These are phyloP conservation scores for Pyrus betulifolia DNA, from an alignment of 306 rosid species.

Conservation along the genomic window DNA sequence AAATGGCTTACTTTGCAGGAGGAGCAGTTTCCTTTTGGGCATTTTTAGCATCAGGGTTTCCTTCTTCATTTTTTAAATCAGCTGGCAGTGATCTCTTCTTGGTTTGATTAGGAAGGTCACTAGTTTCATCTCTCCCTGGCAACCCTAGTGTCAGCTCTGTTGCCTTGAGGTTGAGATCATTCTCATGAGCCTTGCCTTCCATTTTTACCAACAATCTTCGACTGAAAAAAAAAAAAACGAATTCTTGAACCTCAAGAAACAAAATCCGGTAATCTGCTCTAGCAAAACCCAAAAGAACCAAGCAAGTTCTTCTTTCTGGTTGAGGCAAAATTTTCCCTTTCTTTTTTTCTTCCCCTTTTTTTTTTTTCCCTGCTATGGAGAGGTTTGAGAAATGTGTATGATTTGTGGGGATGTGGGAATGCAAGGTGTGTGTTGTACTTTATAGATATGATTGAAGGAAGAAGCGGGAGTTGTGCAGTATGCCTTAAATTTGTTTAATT, in stretches of 20 bases:
- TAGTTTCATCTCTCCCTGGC: constrained; percentile 57
- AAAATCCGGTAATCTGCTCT: neutral
- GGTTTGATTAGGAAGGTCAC: constrained; percentile 1
- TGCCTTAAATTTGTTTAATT: neutral
- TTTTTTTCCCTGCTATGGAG: neutral
- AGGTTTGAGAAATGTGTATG: constrained; percentile 13
- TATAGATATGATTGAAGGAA: constrained; percentile 23
- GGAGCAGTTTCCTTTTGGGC: constrained; percentile 31
- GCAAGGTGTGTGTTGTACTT: constrained; percentile 20
- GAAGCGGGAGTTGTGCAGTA: neutral
- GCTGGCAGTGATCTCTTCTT: constrained; percentile 50
- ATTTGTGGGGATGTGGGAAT: constrained; percentile 10
- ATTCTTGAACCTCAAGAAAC: neutral
- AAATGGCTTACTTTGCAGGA: constrained; percentile 55
- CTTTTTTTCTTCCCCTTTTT: neutral
- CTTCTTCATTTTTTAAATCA: constrained; percentile 24
- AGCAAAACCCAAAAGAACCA: neutral
- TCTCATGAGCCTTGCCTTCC: constrained; percentile 45
- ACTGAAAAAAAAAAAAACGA: neutral
- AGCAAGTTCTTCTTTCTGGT: constrained; percentile 5
- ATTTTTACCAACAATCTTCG: constrained; percentile 16
- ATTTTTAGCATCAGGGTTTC: neutral
- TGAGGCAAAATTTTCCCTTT: neutral
- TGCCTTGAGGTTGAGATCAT: constrained; percentile 54
- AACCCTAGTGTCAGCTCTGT: constrained; percentile 77